Base-by-base conservation (phyloP, 2,329 filamentous ascomycete genomes). In the Talaromyces amestolkiae region DNA sequence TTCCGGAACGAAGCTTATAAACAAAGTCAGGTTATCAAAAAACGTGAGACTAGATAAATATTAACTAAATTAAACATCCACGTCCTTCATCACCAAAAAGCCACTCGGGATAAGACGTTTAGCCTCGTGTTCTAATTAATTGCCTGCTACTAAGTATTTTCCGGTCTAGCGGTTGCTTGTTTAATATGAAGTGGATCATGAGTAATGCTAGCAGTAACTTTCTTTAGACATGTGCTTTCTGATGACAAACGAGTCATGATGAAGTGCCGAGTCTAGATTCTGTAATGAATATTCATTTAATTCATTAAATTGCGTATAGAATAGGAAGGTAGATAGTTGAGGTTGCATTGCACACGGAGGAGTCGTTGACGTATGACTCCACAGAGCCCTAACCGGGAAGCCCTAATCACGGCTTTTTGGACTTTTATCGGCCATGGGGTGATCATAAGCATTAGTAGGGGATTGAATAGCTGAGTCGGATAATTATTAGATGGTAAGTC, bases 311-410 rank as follows among this genome's bases (percentile, higher is more conserved):
- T 10, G n/a, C 9, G 11, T 37, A 56, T 22, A 56, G 33, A 56
- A 37, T 22, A 56, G 53, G 33, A 39, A 56, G 33, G 53, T 56
- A 11, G 33, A 37, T 17, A 17, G 7, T 22, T 56, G 33, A 56
- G 31, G 53, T 56, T 37, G 53, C 53, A 39, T 56, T 17, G 9
- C 11, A 33, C 3, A 53, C 11, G 24, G 27, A 17, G 17, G 13
- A 60, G 41, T 61, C 31, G 43, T 37, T 54, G 60, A 62, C 35
- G 60, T 62, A 62, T 33, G 47, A 37, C 47, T 43, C 33, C 33
- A 33, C 43, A 17, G 15, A 54, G 35, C 60, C 47, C 47, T 54
- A 54, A 62, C 33, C 47, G 43, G 39, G 11, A n/a, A 35, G 53
- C 53, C 53, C 53, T 56, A 37, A 56, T 56, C 22, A 37, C 27